These are phyloP conservation scores for Aphanomyces astaci DNA, from an alignment of 352 stramenopile genomes.

Conservation along the genomic window DNA sequence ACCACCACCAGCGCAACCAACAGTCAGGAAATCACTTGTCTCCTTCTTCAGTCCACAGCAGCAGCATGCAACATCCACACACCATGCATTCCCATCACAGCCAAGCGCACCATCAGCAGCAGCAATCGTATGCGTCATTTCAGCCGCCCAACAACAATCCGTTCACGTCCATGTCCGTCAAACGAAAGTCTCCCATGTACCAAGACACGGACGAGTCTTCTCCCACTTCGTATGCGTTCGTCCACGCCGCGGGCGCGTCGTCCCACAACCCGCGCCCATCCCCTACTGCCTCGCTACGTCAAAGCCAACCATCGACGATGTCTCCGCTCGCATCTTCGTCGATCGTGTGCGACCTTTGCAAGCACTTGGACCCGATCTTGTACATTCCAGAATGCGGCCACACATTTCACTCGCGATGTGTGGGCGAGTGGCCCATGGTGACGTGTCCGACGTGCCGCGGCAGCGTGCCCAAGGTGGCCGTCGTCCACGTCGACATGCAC, in stretches of 20 bases:
- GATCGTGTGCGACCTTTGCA: conserved; percentile 62
- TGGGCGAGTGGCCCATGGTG: conserved; percentile 65
- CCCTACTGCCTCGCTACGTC: not conserved
- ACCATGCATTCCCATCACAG: not conserved
- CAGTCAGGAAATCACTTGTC: not conserved
- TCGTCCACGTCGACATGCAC: conserved; percentile 69
- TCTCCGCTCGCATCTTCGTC: not conserved
- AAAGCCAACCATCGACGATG: not conserved
- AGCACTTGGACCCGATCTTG: conserved; percentile 70
- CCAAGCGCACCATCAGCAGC: not conserved
- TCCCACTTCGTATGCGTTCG: not conserved
- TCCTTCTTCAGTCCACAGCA: not conserved
- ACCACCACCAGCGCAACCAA: not conserved
- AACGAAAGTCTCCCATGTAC: conserved; percentile 5
- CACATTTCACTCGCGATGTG: conserved; percentile 79
- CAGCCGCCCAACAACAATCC: not conserved
- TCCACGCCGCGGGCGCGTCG: not conserved
- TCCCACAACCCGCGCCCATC: not conserved
- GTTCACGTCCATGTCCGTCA: not conserved
- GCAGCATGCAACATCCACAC: not conserved
- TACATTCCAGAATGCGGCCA: conserved; percentile 63
- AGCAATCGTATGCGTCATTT: not conserved
- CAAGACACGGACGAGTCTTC: not conserved
- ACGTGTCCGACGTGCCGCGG: conserved; percentile 54
- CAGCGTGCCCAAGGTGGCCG: conserved; percentile 48